phyloP scores from a whole-genome alignment of 768 basidiomycete species.

The Hygrophorus pudorinus region DNA sequence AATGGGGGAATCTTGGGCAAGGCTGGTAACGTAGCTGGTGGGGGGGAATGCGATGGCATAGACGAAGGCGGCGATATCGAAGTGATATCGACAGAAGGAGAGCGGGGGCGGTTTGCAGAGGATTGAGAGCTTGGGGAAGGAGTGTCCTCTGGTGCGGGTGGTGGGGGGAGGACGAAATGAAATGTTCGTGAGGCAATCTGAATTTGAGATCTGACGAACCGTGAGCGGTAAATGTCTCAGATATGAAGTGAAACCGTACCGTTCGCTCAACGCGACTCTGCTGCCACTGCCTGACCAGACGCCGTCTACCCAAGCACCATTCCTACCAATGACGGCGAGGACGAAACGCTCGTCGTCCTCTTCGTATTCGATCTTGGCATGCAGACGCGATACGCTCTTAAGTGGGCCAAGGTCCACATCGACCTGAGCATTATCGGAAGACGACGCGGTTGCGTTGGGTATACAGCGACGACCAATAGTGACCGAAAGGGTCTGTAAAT shows the following conservation, averaged over 20 bases:
- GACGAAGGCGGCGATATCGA: slow-evolving; percentile 79
- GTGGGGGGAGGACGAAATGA: slow-evolving; percentile 91
- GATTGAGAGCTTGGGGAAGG: slow-evolving; percentile 73
- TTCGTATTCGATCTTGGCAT: slow-evolving; percentile 93
- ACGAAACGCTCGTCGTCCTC: slow-evolving; percentile 83
- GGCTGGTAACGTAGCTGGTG: slow-evolving; percentile 40
- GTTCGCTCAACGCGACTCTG: slow-evolving; percentile 73
- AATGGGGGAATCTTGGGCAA: slow-evolving; percentile 31
- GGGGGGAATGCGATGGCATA: slow-evolving; percentile 70
- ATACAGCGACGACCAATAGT: slow-evolving; percentile 88
- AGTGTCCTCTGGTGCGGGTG: slow-evolving; percentile 68
- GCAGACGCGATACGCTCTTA: slow-evolving; percentile 95
- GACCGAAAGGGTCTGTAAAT: slow-evolving; percentile 89
- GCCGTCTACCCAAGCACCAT: slow-evolving; percentile 97
- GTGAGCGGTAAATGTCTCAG: slow-evolving; percentile 8
- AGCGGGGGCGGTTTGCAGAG: slow-evolving; percentile 57
- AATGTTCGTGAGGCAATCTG: slow-evolving; percentile 97
- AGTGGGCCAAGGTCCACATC: slow-evolving; percentile 92
- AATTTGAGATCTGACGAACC: slow-evolving; percentile 67
- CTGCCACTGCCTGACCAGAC: slow-evolving; percentile 90
- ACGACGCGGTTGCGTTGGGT: slow-evolving; percentile 48
- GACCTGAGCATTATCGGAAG: slow-evolving; percentile 47
- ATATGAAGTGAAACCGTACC: slow-evolving; percentile 34
- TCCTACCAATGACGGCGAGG: slow-evolving; percentile 87
- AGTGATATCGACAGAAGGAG: slow-evolving; percentile 75